Evolutionary conservation across 768 basidiomycete species (phyloP).

Genomic region (Stropharia rugosoannulata): DNA sequence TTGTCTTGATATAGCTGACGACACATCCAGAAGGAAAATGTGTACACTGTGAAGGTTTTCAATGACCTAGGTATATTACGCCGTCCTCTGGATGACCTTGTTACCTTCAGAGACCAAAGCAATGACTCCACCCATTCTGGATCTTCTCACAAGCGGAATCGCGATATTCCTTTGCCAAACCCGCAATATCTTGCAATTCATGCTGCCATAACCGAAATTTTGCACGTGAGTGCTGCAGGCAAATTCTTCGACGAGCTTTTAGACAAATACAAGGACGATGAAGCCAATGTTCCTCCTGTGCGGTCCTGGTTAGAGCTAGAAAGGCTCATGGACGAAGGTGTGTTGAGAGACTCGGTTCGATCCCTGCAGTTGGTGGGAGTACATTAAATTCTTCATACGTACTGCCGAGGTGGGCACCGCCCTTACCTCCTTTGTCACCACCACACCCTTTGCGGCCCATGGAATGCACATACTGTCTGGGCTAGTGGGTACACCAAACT

Average conservation of each 20-base stretch:
- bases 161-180: constrained; percentile 9
- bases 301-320: constrained; percentile 14
- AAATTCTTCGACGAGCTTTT: constrained; percentile 16
- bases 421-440: constrained; percentile 53
- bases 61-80: no score
- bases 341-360: constrained; percentile 3
- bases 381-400: background rate
- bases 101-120: no score
- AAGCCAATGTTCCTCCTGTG: background rate
- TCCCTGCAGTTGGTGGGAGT: constrained; percentile 2
- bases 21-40: no score
- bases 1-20: no score
- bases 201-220: constrained; percentile 14
- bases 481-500: constrained; percentile 75
- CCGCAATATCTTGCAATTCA: background rate
- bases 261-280: background rate
- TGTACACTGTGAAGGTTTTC: no score
- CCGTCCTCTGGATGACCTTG: no score
- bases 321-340: constrained; percentile 7
- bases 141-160: constrained; percentile 1
- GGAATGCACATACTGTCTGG: constrained; percentile 80
- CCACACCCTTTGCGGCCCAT: constrained; percentile 84
- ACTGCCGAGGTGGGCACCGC: constrained; percentile 77
- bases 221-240: constrained; percentile 15
- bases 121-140: constrained; percentile 3